Conservation (phyloP, 176 grass and related monocot genomes). For the Aegilops sharonensis region DNA sequence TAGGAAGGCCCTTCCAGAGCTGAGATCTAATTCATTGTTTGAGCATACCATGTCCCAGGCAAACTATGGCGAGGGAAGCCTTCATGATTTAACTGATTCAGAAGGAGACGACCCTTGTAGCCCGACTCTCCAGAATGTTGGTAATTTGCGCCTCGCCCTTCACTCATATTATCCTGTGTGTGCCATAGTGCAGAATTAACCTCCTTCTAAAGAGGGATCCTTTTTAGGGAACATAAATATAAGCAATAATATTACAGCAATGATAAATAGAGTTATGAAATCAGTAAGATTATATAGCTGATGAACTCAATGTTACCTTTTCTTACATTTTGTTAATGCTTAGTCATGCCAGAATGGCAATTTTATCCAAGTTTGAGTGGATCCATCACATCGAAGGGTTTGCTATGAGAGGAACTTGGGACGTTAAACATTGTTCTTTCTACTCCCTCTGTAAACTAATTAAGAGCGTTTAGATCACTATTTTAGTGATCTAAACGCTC, state of each 20-base stretch:
- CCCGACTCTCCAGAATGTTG: conserved; percentile 1
- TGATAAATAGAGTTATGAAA: neutral
- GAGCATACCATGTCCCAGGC: neutral
- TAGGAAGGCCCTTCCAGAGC: conserved; percentile 26
- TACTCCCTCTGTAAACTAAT: neutral
- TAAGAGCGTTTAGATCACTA: no score
- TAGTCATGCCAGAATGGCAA: neutral
- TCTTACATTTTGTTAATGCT: neutral
- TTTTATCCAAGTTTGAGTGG: neutral
- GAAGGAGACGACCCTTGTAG: neutral
- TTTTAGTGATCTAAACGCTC: no score
- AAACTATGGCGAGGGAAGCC: conserved; percentile 5
- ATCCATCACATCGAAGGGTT: neutral
- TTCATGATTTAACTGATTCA: conserved; percentile 30
- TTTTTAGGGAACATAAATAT: neutral
- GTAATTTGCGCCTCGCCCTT: conserved; percentile 15
- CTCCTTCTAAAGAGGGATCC: neutral
- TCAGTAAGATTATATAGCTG: neutral
- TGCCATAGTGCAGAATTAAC: neutral
- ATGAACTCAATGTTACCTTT: neutral
- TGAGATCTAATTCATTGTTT: neutral
- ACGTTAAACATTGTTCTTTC: neutral
- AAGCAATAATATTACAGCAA: neutral
- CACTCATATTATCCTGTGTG: neutral
- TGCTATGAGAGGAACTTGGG: neutral